phyloP scores from a whole-genome alignment of 257 asterid genomes.

The Jaltomata sinuosa region DNA sequence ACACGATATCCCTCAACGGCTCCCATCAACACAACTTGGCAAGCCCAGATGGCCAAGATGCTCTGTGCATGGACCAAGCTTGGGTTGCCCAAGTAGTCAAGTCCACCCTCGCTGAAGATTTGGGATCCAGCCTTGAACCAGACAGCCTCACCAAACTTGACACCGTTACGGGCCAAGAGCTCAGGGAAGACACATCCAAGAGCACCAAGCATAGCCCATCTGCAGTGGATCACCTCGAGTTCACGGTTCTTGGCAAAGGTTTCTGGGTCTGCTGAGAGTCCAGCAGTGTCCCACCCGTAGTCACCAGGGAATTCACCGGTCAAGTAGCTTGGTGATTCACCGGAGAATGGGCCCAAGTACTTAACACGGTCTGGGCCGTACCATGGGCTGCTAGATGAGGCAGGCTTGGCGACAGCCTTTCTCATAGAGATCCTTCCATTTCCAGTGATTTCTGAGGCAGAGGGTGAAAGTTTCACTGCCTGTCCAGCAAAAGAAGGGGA shows the following conservation, averaged over 20 bases:
- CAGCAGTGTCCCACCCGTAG: constrained; percentile 72
- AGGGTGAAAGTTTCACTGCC: constrained; percentile 7
- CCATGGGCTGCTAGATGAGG: constrained; percentile 51
- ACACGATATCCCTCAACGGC: background rate
- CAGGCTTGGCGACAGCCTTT: constrained; percentile 6
- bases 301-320: constrained; percentile 66
- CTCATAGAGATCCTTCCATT: constrained; percentile 11
- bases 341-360: constrained; percentile 68
- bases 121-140: background rate
- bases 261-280: constrained; percentile 59
- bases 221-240: background rate
- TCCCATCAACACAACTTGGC: background rate
- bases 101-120: background rate
- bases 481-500: constrained; percentile 13
- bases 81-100: constrained; percentile 3
- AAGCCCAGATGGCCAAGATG: background rate
- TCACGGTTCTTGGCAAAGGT: background rate
- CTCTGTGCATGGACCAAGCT: background rate
- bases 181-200: background rate
- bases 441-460: constrained; percentile 1
- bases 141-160: background rate
- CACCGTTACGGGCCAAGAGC: constrained; percentile 1
- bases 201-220: constrained; percentile 1
- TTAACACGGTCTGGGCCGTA: constrained; percentile 62
- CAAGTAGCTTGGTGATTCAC: constrained; percentile 62